These are phyloP conservation scores for Stenocarpella maydis DNA, from an alignment of 2,329 filamentous ascomycete species.

Conservation along the genomic window DNA sequence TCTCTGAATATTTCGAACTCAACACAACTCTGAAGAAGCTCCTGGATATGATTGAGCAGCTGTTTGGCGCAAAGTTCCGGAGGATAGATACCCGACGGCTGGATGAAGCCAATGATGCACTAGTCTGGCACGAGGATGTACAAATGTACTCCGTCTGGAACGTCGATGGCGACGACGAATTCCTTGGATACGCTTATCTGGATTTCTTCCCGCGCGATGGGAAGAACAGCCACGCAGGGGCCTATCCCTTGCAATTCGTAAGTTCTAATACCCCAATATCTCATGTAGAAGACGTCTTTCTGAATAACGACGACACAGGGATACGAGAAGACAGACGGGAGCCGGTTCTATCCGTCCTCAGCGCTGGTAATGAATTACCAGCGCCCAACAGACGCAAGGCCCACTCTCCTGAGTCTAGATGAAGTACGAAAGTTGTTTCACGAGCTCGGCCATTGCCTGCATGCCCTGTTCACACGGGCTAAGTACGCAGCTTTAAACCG, in stretches of 20 bases:
- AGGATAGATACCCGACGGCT: constrained; percentile 1
- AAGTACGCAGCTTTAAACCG: not conserved
- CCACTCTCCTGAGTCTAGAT: constrained; percentile 24
- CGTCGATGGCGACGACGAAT: constrained; percentile 11
- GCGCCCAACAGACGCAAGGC: constrained; percentile 8
- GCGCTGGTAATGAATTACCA: constrained; percentile 33
- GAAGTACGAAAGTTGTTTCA: constrained; percentile 34
- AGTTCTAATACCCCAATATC: not conserved
- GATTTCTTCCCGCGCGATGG: constrained; percentile 31
- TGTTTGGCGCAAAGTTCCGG: constrained; percentile 29
- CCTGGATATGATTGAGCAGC: constrained; percentile 24
- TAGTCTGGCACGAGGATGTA: constrained; percentile 34
- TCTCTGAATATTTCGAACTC: constrained; percentile 32
- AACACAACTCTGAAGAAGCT: constrained; percentile 22
- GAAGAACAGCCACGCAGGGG: constrained; percentile 31
- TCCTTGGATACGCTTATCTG: constrained; percentile 33
- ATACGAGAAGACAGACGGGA: constrained; percentile 16
- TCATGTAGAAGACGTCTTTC: not conserved
- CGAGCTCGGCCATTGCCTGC: constrained; percentile 32
- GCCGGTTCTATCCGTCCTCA: constrained; percentile 25
- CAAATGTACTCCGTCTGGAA: constrained; percentile 24
- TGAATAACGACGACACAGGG: not conserved
- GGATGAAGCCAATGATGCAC: not conserved
- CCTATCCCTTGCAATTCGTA: constrained; percentile 25
- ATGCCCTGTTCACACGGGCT: constrained; percentile 18